phyloP scores from a whole-genome alignment of 805 yeast species.

The Candida oleophila region DNA sequence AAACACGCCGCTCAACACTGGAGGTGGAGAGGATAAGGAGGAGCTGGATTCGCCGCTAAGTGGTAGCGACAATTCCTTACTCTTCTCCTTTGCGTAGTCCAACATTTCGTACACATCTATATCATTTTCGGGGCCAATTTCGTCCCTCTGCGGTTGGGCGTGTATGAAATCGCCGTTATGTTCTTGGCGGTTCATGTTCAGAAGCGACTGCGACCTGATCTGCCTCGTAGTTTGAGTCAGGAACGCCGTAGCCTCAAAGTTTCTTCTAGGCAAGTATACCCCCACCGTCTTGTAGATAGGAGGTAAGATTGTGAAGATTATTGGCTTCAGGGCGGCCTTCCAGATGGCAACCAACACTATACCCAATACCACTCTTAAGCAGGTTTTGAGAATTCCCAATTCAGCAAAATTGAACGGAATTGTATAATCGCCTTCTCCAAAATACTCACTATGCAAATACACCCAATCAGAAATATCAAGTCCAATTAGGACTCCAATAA shows the following conservation, averaged over 20 bases:
- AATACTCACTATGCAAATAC: slow-evolving; percentile 16
- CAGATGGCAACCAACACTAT: slow-evolving; percentile 61
- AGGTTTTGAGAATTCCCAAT: slow-evolving; percentile 41
- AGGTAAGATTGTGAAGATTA: slow-evolving; percentile 55
- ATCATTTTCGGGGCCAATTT: slow-evolving; percentile 37
- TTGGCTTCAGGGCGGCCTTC: slow-evolving; percentile 73
- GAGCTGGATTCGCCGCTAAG: neutral
- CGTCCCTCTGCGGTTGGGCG: slow-evolving; percentile 23
- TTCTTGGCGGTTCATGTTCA: slow-evolving; percentile 31
- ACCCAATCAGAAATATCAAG: slow-evolving; percentile 62
- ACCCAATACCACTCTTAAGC: slow-evolving; percentile 60
- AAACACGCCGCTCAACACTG: slow-evolving; percentile 44
- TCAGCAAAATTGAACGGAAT: slow-evolving; percentile 42
- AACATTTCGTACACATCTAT: slow-evolving; percentile 42
- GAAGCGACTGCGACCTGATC: slow-evolving; percentile 38
- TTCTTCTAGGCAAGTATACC: slow-evolving; percentile 36
- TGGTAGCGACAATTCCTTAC: slow-evolving; percentile 1
- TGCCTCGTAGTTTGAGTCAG: slow-evolving; percentile 28
- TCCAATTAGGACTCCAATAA: slow-evolving; percentile 84
- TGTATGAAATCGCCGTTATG: slow-evolving; percentile 25
- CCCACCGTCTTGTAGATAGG: slow-evolving; percentile 53
- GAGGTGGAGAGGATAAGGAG: slow-evolving; percentile 18
- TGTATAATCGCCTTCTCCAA: slow-evolving; percentile 25
- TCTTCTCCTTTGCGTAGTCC: slow-evolving; percentile 23
- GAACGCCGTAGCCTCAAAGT: slow-evolving; percentile 39